Conservation (phyloP, 805 yeast species). For the Saccharomycopsis sp. region DNA sequence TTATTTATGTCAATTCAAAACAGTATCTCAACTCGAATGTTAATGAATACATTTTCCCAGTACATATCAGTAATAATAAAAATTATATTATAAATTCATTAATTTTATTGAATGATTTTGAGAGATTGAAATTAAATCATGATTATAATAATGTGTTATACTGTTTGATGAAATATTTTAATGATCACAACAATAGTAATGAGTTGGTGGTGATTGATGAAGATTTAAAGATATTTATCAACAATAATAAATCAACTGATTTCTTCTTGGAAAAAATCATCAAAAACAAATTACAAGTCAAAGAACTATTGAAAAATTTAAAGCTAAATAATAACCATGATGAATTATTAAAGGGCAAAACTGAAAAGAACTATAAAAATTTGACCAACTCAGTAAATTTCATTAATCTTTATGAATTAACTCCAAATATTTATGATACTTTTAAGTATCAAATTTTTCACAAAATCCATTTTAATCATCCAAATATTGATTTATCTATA, state of each 20-base stretch:
- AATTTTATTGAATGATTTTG: constrained; percentile 5
- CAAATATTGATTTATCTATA: constrained; percentile 13
- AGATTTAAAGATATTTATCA: constrained; percentile 8
- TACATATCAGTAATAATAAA: no score
- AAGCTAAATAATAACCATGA: background rate
- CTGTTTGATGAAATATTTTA: constrained; percentile 12
- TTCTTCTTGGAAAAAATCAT: constrained; percentile 9
- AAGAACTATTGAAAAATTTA: constrained; percentile 9
- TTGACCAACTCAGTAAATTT: constrained; percentile 1
- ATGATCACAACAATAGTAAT: background rate
- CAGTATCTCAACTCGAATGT: no score
- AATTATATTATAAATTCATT: constrained; percentile 3
- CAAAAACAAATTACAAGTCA: constrained; percentile 7
- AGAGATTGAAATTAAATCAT: constrained; percentile 8
- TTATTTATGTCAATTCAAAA: constrained; percentile 5
- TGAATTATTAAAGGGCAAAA: background rate
- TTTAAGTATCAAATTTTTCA: constrained; percentile 37
- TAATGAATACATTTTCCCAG: no score
- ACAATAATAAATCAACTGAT: constrained; percentile 13
- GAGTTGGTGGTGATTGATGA: constrained; percentile 5
- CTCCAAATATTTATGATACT: constrained; percentile 82
- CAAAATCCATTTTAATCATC: constrained; percentile 5
- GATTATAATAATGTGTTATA: constrained; percentile 14
- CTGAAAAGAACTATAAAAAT: background rate
- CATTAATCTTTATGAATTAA: constrained; percentile 48